Percentiles rank a stretch among this genome's conserved stretches.
Evolutionary conservation across 805 yeast genomes (phyloP).

Genomic region (Pachysolen tannophilus): DNA sequence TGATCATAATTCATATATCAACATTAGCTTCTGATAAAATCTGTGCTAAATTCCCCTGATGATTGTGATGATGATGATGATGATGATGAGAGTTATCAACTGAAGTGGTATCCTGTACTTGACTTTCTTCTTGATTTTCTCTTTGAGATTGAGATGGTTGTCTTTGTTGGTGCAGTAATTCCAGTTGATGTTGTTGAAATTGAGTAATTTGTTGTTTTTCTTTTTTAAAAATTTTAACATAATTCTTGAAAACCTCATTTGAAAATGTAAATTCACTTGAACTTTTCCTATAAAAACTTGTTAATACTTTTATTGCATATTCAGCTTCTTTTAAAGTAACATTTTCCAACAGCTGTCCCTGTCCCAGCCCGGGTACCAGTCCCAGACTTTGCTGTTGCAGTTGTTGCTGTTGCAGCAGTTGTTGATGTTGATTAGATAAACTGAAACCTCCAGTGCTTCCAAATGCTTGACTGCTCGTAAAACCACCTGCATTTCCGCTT

Average conservation of each 20-base stretch:
- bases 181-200: too few species aligned
- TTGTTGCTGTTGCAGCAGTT: background rate
- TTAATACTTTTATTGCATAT: background rate
- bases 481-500: too few species aligned
- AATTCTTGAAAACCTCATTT: background rate
- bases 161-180: too few species aligned
- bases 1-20: too few species aligned
- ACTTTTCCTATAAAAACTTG: background rate
- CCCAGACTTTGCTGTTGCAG: background rate
- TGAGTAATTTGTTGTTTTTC: constrained; percentile 1
- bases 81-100: too few species aligned
- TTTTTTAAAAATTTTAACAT: background rate
- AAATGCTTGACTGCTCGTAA: too few species aligned
- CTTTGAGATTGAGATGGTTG: too few species aligned
- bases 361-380: background rate
- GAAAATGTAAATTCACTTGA: background rate
- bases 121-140: too few species aligned
- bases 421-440: background rate
- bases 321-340: background rate
- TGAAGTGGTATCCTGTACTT: too few species aligned
- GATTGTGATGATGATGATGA: too few species aligned
- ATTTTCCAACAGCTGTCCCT: background rate
- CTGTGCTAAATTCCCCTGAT: too few species aligned
- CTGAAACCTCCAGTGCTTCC: background rate
- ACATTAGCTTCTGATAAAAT: too few species aligned